Evolutionary conservation across 257 asterid species (phyloP).

Genomic region (Solanum neorickii): DNA sequence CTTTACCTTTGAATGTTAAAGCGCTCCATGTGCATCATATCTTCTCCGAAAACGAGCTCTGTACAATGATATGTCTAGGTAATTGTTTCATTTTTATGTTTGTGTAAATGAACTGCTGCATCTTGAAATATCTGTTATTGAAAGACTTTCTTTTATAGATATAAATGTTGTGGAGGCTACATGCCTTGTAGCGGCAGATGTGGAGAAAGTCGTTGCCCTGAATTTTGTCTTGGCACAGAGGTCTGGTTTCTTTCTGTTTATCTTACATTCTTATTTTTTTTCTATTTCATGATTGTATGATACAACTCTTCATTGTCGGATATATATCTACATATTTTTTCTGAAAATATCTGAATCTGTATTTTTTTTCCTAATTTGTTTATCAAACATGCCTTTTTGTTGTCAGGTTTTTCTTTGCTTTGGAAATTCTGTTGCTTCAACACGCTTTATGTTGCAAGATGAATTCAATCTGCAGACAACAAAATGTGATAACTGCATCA

Average conservation of each 20-base stretch:
- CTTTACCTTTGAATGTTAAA: background rate
- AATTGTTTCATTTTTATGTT: background rate
- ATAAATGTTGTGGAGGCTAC: slow-evolving; percentile 29
- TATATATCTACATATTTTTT: background rate
- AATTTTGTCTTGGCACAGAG: slow-evolving; percentile 35
- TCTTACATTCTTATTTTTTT: background rate
- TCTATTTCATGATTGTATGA: background rate
- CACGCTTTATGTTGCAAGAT: slow-evolving; percentile 36
- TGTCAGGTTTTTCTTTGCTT: slow-evolving; percentile 28
- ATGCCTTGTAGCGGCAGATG: slow-evolving; percentile 37
- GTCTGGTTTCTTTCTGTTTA: background rate
- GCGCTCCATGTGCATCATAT: slow-evolving; percentile 34
- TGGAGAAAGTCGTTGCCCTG: slow-evolving; percentile 31
- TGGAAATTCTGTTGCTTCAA: slow-evolving; percentile 31
- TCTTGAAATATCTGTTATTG: background rate
- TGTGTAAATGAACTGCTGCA: background rate
- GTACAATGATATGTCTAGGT: slow-evolving; percentile 30
- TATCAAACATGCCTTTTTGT: background rate
- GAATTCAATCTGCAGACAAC: slow-evolving; percentile 38
- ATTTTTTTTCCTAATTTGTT: background rate
- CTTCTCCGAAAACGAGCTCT: slow-evolving; percentile 32
- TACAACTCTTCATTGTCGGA: background rate
- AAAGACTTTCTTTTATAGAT: slow-evolving; percentile 5
- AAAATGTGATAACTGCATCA: slow-evolving; percentile 33
- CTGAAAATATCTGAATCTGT: background rate